A percentile compares a stretch with the other conserved stretches of the same genome.
phyloP scores from a whole-genome alignment of 2,329 filamentous ascomycete species.

The Fusarium dlaminii region DNA sequence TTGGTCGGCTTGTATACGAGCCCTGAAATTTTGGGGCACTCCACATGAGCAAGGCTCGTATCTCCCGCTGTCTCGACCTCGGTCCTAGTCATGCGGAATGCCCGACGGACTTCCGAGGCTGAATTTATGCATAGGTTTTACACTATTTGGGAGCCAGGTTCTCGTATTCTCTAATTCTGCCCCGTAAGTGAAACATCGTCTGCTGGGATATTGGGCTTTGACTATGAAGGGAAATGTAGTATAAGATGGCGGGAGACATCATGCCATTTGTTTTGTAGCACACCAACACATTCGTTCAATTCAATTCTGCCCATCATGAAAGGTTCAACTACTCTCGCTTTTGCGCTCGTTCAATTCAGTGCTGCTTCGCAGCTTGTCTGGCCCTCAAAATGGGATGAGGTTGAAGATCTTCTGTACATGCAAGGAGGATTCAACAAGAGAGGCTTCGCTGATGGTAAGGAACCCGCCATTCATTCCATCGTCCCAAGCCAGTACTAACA shows the following conservation, averaged over 20 bases:
- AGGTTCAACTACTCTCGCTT: conserved; percentile 1
- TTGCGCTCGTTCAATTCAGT: background rate
- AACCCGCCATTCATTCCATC: rapidly evolving
- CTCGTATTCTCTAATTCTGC: conserved; percentile 11
- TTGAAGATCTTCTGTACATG: conserved; percentile 25
- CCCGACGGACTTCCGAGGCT: background rate
- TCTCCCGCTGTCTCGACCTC: background rate
- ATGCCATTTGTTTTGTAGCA: background rate
- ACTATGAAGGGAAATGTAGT: background rate
- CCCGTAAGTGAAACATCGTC: conserved; percentile 1
- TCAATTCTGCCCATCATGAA: background rate
- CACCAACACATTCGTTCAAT: background rate
- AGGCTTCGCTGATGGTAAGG: conserved; percentile 10
- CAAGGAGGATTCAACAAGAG: conserved; percentile 4
- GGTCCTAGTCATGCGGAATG: background rate
- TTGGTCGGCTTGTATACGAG: background rate
- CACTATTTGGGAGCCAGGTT: background rate
- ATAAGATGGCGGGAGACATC: background rate
- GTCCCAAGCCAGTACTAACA: background rate
- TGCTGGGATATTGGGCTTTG: background rate
- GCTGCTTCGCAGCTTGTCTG: conserved; percentile 22
- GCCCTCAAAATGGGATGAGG: conserved; percentile 31
- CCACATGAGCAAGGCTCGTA: background rate
- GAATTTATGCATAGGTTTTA: background rate
- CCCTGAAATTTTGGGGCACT: background rate